Percentiles rank a stretch among this genome's conserved stretches.
phyloP scores from a whole-genome alignment of 208 protist species.

The Giardia muris region DNA sequence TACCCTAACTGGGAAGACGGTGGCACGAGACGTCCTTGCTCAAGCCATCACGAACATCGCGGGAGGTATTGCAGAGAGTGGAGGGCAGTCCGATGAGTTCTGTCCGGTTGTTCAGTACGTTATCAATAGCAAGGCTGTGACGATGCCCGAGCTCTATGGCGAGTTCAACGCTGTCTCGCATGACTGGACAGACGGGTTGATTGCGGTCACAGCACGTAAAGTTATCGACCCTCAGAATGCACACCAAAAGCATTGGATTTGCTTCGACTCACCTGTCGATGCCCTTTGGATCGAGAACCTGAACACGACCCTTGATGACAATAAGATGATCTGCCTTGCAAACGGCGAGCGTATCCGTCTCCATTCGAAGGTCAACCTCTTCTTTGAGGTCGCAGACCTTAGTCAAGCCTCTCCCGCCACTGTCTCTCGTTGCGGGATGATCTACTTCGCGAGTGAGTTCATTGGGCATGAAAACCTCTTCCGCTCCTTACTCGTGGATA shows the following conservation, averaged over 20 bases:
- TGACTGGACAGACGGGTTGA: constrained; percentile 82
- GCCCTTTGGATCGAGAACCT: constrained; percentile 94
- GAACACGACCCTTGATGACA: constrained; percentile 96
- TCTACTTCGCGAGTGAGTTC: constrained; percentile 70
- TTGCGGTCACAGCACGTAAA: constrained; percentile 68
- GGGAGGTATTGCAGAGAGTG: background rate
- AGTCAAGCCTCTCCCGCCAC: constrained; percentile 85
- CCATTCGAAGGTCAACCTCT: constrained; percentile 72
- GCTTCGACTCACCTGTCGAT: constrained; percentile 92
- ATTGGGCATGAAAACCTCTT: constrained; percentile 32
- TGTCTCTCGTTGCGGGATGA: constrained; percentile 88
- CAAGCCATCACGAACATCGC: constrained; percentile 57
- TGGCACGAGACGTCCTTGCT: constrained; percentile 73
- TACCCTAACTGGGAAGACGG: constrained; percentile 82
- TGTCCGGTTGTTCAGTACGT: constrained; percentile 18
- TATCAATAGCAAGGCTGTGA: constrained; percentile 71
- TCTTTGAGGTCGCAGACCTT: constrained; percentile 84
- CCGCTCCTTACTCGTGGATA: background rate
- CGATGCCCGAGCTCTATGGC: constrained; percentile 81
- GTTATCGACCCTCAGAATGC: constrained; percentile 47
- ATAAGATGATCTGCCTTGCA: constrained; percentile 90
- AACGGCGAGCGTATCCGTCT: constrained; percentile 87
- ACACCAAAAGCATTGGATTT: constrained; percentile 63
- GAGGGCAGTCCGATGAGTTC: background rate
- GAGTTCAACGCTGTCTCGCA: constrained; percentile 74